Conservation (phyloP, 2,329 filamentous ascomycete species). For the Fusarium temperatum region DNA sequence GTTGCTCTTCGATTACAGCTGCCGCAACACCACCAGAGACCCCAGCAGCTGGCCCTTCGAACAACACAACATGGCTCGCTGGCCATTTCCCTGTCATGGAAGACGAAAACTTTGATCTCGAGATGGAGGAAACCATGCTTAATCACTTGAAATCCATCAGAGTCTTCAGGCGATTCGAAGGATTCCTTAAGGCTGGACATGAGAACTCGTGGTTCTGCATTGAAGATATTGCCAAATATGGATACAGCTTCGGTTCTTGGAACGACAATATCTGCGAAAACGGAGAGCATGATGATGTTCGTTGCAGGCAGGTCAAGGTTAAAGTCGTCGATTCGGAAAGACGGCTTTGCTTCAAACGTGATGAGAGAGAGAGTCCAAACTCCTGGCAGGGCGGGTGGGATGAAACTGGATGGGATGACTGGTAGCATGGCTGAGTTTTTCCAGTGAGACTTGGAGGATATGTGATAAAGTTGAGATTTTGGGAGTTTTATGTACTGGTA, state of each 20-base stretch:
- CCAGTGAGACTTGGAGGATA: rapidly evolving
- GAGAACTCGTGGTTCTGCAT: not conserved
- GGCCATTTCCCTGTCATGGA: not conserved
- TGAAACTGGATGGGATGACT: no score
- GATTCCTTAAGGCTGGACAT: not conserved
- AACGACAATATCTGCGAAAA: not conserved
- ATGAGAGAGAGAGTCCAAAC: not conserved
- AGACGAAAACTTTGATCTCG: not conserved
- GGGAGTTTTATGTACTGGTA: not conserved
- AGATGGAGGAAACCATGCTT: not conserved
- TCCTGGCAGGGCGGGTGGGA: not conserved
- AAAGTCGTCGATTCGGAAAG: not conserved
- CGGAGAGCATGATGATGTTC: not conserved
- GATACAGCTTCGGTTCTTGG: not conserved
- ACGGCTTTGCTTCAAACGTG: not conserved
- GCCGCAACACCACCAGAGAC: not conserved
- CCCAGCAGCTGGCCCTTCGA: not conserved
- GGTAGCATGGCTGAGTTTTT: no score
- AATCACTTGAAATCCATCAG: not conserved
- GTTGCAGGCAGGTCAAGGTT: not conserved
- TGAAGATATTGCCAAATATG: not conserved
- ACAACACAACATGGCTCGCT: rapidly evolving
- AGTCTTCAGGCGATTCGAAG: not conserved
- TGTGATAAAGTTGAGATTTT: not conserved
- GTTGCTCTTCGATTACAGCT: no score